Evolutionary conservation across 495 filamentous ascomycete genomes (phyloP).

Genomic region (Podospora australis): DNA sequence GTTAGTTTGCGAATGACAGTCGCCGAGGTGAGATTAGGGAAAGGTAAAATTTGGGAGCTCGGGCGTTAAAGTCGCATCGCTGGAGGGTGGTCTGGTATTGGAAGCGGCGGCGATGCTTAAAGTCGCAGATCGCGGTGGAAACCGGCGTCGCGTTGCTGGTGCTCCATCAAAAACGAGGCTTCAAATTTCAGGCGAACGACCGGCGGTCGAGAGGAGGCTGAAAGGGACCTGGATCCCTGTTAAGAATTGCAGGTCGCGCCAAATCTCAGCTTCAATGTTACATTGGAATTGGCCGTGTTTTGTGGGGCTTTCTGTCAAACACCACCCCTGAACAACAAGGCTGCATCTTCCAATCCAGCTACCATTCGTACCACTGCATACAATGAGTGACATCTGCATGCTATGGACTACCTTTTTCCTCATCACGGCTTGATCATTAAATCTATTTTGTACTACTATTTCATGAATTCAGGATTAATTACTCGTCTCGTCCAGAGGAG

Average conservation of each 20-base stretch:
- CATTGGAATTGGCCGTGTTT: not conserved
- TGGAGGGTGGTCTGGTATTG: too few species aligned
- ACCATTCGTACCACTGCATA: too few species aligned
- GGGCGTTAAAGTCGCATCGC: too few species aligned
- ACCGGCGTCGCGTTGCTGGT: not conserved
- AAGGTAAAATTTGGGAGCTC: too few species aligned
- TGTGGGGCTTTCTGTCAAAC: not conserved
- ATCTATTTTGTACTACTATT: too few species aligned
- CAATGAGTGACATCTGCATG: not conserved
- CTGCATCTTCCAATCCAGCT: conserved; percentile 1
- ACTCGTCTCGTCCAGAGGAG: too few species aligned
- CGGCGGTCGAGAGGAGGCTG: conserved; percentile 9
- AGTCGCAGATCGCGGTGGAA: not conserved
- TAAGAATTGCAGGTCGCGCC: conserved; percentile 1
- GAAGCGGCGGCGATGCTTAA: not conserved
- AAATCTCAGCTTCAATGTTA: not conserved
- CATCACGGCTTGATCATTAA: too few species aligned
- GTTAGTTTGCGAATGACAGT: too few species aligned
- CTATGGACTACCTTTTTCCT: not conserved
- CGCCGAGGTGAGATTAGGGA: too few species aligned
- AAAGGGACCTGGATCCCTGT: conserved; percentile 3
- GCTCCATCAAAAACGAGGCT: not conserved
- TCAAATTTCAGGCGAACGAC: too few species aligned
- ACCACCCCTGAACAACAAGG: conserved; percentile 14
- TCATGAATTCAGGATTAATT: too few species aligned